A percentile compares a stretch with the other conserved stretches of the same genome.
These are phyloP conservation scores for Corymbia calophylla DNA, from an alignment of 441 rosid species.

Conservation along the genomic window DNA sequence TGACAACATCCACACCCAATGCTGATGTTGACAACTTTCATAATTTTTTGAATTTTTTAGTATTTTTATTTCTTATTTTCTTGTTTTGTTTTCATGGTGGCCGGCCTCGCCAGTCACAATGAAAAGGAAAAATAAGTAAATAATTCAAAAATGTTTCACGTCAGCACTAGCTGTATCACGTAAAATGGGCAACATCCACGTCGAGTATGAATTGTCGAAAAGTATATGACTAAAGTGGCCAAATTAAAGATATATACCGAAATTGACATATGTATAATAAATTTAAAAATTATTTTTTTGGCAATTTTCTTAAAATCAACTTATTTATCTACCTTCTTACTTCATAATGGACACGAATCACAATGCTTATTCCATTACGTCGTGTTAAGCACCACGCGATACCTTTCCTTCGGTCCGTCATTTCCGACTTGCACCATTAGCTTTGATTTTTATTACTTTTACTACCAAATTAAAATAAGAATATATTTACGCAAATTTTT, in stretches of 20 bases:
- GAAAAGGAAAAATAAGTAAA: too few species aligned
- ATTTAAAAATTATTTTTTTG: too few species aligned
- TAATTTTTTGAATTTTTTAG: accelerated
- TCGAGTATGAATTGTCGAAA: too few species aligned
- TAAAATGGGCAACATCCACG: accelerated
- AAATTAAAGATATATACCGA: neutral
- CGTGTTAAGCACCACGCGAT: neutral
- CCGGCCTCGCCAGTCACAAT: accelerated
- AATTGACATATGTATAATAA: too few species aligned
- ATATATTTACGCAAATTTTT: neutral
- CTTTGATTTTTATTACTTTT: neutral
- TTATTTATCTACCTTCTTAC: too few species aligned
- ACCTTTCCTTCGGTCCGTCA: neutral
- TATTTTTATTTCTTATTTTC: accelerated
- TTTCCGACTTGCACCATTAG: neutral
- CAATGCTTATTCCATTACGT: neutral
- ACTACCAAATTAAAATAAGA: neutral
- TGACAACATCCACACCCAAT: too few species aligned
- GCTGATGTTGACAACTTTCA: too few species aligned
- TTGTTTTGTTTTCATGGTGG: neutral
- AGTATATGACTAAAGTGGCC: neutral
- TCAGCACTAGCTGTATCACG: accelerated
- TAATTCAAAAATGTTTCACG: too few species aligned
- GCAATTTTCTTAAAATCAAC: too few species aligned
- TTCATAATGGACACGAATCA: neutral